Evolutionary conservation across 225 moss, liverwort and hornwort genomes (phyloP).

Genomic region (Bryum argenteum): DNA sequence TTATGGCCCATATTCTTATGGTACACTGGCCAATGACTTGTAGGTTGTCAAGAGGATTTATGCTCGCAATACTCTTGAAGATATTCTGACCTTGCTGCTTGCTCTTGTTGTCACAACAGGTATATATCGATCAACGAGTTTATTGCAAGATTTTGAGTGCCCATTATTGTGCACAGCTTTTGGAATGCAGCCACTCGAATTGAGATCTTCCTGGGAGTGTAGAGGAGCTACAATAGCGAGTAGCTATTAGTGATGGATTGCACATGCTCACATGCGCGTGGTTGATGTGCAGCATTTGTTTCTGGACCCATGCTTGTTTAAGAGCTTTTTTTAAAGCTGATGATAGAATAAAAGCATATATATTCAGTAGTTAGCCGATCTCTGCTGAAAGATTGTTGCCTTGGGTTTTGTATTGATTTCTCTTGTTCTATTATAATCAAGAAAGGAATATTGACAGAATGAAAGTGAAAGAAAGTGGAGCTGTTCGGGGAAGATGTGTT

Average conservation of each 20-base stretch:
- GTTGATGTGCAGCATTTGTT: neutral
- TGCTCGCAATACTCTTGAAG: neutral
- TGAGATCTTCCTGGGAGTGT: neutral
- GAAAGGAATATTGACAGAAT: too few relatives aligned
- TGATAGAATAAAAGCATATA: too few relatives aligned
- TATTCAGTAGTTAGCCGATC: too few relatives aligned
- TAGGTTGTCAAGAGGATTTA: too few relatives aligned
- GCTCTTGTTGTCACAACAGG: neutral
- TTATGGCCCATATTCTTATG: too few relatives aligned
- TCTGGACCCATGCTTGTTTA: neutral
- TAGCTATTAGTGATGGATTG: neutral
- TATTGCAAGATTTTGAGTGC: neutral
- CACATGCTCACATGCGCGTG: neutral
- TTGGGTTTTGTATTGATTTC: too few relatives aligned
- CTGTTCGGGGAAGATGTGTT: too few relatives aligned
- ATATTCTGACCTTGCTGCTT: neutral
- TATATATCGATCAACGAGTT: neutral
- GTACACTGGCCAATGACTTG: too few relatives aligned
- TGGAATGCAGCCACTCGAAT: neutral
- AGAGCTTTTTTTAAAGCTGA: too few relatives aligned
- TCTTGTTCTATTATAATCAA: too few relatives aligned
- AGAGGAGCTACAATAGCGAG: constrained; percentile 3
- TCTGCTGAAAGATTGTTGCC: too few relatives aligned
- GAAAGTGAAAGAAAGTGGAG: too few relatives aligned
- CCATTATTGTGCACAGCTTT: neutral